Conservation (phyloP, 177 flowering plant species). For the Tripterygium wilfordii region DNA sequence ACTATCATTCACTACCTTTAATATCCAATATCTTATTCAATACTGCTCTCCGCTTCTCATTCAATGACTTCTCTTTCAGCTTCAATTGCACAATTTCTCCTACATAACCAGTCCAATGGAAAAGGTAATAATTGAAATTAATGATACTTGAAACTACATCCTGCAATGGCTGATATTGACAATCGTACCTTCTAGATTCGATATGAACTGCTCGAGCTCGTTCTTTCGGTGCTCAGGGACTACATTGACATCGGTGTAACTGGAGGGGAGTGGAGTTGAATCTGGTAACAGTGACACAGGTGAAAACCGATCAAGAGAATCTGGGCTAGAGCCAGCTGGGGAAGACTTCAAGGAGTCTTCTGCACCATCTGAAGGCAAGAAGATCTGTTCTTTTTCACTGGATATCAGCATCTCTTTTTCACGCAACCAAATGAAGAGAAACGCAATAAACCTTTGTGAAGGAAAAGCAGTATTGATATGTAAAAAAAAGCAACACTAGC, state of each 20-base stretch:
- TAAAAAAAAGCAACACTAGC: no score
- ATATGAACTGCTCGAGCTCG: slow-evolving; percentile 40
- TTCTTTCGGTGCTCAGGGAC: slow-evolving; percentile 60
- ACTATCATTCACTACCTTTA: slow-evolving; percentile 41
- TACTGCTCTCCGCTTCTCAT: slow-evolving; percentile 51
- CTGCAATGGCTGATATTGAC: background rate
- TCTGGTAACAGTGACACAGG: slow-evolving; percentile 17
- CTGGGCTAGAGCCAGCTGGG: slow-evolving; percentile 17
- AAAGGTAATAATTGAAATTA: background rate
- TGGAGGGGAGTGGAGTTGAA: slow-evolving; percentile 21
- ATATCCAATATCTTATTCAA: slow-evolving; percentile 66
- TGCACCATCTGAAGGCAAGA: slow-evolving; percentile 14
- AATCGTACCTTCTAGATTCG: slow-evolving; percentile 46
- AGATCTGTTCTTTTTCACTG: slow-evolving; percentile 29
- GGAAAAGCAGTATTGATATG: no score
- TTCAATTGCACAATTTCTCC: slow-evolving; percentile 52
- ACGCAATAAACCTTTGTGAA: no score
- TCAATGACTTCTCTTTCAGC: slow-evolving; percentile 38
- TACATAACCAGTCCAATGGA: slow-evolving; percentile 18
- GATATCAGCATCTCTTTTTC: slow-evolving; percentile 29
- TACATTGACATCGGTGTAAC: slow-evolving; percentile 48
- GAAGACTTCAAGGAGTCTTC: slow-evolving; percentile 13
- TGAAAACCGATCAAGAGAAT: slow-evolving; percentile 19
- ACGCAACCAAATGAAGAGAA: background rate
- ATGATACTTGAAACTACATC: background rate